Evolutionary conservation across 2,329 filamentous ascomycete genomes (phyloP), one percentile per base, ranked within the genome.

Genomic region (Diaporthe sp.): DNA sequence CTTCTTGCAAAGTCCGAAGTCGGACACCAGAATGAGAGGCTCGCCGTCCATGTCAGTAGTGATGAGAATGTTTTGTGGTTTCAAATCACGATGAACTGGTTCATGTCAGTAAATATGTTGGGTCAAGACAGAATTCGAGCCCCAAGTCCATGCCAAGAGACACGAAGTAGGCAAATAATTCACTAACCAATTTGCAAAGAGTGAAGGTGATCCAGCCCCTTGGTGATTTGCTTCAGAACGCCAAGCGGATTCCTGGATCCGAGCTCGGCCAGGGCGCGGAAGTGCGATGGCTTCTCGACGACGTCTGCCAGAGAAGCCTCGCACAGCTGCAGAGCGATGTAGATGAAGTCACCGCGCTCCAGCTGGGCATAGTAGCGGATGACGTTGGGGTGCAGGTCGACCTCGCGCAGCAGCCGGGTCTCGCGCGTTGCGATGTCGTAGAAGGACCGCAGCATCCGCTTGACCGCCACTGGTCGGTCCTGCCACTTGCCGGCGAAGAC

Each of bases 1-100:
- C 81, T 98, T 98, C 87, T 98, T 99, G 83, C 97, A 98, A 0
- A 99, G 90, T 8, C 97, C 97, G 84, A 99, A 99, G 83, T 99
- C 97, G 0, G 97, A 98, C 47, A 99, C 98, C 6, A 99, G 90
- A 50, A 99, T 89, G n/a, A 96, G 93, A 33, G 95, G 92, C 47
- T 89, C 90, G 55, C 91, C 90, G 75, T 93, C 92, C 54, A 73
- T 70, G 78, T 89, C 92, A 86, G 93, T 92, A 45, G 92, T 90
- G 75, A 98, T 95, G 1, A 99, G 88, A 68, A 99, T 98, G 79
- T 99, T 99, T 80, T 99, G 97, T 0, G 97, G 97, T 82, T 99
- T 99, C 80, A 99, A 90, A 81, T 99, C 97, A 71, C 97, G 94
- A 82, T 99, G 97, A 4, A 99, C 75, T 76, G 10, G 28, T 7